Percentiles rank a stretch among this genome's conserved stretches.
Conservation (phyloP, 2,329 filamentous ascomycete genomes). For the Leptodontidium sp. region DNA sequence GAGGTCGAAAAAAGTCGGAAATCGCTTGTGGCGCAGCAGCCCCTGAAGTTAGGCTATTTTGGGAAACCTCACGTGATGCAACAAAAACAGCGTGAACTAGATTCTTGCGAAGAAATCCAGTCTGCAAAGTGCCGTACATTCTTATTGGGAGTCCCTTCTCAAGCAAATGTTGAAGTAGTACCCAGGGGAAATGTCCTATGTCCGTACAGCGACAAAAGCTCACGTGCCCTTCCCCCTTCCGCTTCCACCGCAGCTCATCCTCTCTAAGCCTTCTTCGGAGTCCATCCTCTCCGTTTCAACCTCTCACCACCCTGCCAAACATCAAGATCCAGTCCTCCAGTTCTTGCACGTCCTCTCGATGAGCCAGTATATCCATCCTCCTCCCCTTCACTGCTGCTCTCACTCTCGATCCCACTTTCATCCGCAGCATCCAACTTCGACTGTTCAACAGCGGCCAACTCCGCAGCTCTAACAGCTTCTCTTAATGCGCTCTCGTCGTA, state of each 20-base stretch:
- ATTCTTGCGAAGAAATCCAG: background rate
- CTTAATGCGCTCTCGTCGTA: background rate
- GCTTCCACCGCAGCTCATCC: background rate
- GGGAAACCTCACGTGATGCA: background rate
- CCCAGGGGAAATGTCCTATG: background rate
- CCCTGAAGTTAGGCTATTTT: slow-evolving; percentile 1
- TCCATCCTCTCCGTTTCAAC: slow-evolving; percentile 5
- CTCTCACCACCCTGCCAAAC: slow-evolving; percentile 4
- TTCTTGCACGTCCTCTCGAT: background rate
- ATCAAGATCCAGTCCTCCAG: slow-evolving; percentile 5
- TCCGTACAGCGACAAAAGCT: background rate
- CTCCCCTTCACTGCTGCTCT: background rate
- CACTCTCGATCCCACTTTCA: background rate
- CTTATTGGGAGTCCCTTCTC: too few species aligned
- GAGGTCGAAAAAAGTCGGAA: background rate
- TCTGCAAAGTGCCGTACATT: too few species aligned
- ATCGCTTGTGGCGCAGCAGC: slow-evolving; percentile 2
- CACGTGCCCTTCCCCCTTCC: background rate
- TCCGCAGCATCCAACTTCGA: background rate
- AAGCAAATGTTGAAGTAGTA: too few species aligned
- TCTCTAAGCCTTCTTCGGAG: background rate
- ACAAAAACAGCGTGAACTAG: background rate
- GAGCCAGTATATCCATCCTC: background rate
- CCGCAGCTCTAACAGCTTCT: background rate
- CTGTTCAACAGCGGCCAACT: slow-evolving; percentile 2